Evolutionary conservation across 768 basidiomycete species (phyloP).

Genomic region (Mycena belliarum): DNA sequence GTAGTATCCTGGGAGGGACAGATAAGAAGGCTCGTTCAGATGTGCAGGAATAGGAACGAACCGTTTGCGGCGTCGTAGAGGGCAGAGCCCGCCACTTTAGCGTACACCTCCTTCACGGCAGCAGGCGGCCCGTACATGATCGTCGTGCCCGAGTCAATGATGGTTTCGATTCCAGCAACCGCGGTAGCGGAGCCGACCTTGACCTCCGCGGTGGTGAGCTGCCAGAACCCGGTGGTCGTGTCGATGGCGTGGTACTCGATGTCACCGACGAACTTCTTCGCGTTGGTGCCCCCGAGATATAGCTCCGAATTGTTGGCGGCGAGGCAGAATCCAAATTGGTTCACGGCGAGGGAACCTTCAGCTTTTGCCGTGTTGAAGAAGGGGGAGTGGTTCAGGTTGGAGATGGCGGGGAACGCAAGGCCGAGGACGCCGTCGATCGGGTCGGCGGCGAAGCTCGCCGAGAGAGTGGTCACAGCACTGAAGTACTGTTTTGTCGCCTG

Average conservation of each 20-base stretch:
- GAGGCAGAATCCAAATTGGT: slow-evolving; percentile 48
- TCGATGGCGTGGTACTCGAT: slow-evolving; percentile 34
- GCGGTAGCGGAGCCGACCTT: slow-evolving; percentile 11
- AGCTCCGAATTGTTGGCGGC: slow-evolving; percentile 44
- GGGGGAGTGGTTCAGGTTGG: slow-evolving; percentile 30
- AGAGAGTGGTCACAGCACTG: slow-evolving; percentile 34
- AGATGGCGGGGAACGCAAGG: slow-evolving; percentile 38
- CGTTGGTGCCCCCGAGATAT: slow-evolving; percentile 51
- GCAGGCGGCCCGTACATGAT: slow-evolving; percentile 31
- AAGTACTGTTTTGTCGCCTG: slow-evolving; percentile 26
- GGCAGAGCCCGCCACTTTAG: slow-evolving; percentile 1
- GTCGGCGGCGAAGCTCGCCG: slow-evolving; percentile 23
- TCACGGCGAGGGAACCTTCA: slow-evolving; percentile 29
- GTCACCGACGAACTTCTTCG: slow-evolving; percentile 42
- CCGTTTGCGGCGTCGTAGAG: slow-evolving; percentile 7
- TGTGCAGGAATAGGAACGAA: neutral
- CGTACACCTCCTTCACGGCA: slow-evolving; percentile 1
- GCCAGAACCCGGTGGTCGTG: slow-evolving; percentile 28
- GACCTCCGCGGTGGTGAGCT: slow-evolving; percentile 19
- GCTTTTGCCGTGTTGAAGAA: slow-evolving; percentile 44
- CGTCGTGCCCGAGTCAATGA: slow-evolving; percentile 41
- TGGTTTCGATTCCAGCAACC: slow-evolving; percentile 18
- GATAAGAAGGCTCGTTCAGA: neutral
- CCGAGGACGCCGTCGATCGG: slow-evolving; percentile 27
- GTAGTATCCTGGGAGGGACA: neutral